Evolutionary conservation across 768 basidiomycete species (phyloP), one percentile per base, ranked within the genome.

Genomic region (Kwoniella bestiolae): DNA sequence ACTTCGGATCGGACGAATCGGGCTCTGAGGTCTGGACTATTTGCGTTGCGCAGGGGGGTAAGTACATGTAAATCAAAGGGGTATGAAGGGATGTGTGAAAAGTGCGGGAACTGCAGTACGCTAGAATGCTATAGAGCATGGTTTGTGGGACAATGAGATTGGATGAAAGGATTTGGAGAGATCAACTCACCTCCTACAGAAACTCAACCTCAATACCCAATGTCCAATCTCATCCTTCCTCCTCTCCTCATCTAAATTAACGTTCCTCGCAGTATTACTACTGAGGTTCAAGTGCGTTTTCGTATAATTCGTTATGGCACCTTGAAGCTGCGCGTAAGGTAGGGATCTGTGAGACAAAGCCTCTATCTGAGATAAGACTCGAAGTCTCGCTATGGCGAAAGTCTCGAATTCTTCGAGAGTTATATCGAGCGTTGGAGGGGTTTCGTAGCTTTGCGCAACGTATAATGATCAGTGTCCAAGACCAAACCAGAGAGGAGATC

Each of bases 351-450:
- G 72, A 9, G 65, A 69, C 32, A 79, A 71, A 2, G 74, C 67
- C 52, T 72, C 72, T 56, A 74, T 75, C 45, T 71, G 66, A 32
- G 74, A 70, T 14, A 76, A 56, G 21, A 76, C 74, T 64, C 67
- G 41, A 34, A 99, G 85, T 38, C 96, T 84, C 70, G 95, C 88
- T 23, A 99, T 84, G 0, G 96, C 96, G 77, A 86, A 91, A 2
- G 85, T 88, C 79, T 99, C 96, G 71, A 99, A 99, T 68, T 97
- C 91, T 79, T 98, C 96, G 18, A 98, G 84, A 1, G 93, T 93
- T 21, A 98, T 89, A 74, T 98, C 93, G 61, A 88, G 89, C 16
- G 85, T 80, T 21, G 96, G 96, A 23, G 94, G 91, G 18, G 77
- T 82, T 71, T 94, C 90, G 76, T 99, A 98, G 81, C 94, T 96